Percentiles rank a stretch among this genome's conserved stretches.
These are phyloP conservation scores for Pythium vanterpoolii DNA, from an alignment of 352 stramenopile species.

Conservation along the genomic window DNA sequence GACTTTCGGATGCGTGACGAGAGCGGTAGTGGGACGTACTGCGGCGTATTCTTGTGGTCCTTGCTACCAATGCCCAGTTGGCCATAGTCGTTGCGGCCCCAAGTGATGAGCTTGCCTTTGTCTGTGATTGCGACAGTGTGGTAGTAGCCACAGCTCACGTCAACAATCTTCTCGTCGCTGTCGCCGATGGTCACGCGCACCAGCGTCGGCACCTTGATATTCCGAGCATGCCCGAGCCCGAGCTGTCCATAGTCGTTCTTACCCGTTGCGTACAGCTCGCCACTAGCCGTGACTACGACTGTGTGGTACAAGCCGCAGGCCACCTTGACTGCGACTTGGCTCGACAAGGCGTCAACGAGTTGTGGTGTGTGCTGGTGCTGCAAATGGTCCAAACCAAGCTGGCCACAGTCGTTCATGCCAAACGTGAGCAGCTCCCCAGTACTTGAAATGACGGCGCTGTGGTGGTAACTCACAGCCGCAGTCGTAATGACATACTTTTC, in stretches of 20 bases:
- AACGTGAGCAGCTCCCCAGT: slow-evolving; percentile 79
- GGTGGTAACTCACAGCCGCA: slow-evolving; percentile 82
- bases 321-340: slow-evolving; percentile 68
- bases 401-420: slow-evolving; percentile 87
- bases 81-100: slow-evolving; percentile 85
- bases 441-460: slow-evolving; percentile 79
- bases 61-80: slow-evolving; percentile 87
- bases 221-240: slow-evolving; percentile 72
- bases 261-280: slow-evolving; percentile 82
- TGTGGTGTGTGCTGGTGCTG: slow-evolving; percentile 86
- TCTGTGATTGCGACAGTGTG: slow-evolving; percentile 77
- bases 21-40: slow-evolving; percentile 75
- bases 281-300: slow-evolving; percentile 47
- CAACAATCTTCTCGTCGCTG: slow-evolving; percentile 72
- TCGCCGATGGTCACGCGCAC: slow-evolving; percentile 66
- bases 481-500: slow-evolving; percentile 80
- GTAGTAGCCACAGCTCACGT: slow-evolving; percentile 83
- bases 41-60: slow-evolving; percentile 80
- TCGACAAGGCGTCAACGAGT: slow-evolving; percentile 63
- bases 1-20: slow-evolving; percentile 74
- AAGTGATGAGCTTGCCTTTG: slow-evolving; percentile 83
- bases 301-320: slow-evolving; percentile 85
- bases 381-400: slow-evolving; percentile 76
- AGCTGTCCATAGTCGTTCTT: slow-evolving; percentile 89
- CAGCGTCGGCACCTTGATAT: slow-evolving; percentile 66